Conservation (phyloP, 306 rosid species). For the Inga laurina region DNA sequence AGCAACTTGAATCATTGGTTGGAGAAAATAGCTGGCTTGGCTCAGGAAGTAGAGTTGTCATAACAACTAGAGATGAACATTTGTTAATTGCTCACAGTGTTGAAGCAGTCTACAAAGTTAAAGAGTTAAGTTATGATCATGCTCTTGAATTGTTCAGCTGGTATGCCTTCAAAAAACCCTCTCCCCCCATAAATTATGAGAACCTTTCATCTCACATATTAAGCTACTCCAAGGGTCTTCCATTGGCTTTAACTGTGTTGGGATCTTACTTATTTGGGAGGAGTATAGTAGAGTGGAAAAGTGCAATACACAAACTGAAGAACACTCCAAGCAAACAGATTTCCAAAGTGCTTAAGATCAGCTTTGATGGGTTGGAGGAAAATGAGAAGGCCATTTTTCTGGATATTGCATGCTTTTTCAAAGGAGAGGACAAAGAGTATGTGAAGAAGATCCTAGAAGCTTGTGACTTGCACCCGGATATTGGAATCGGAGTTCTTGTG, state of each 20-base stretch:
- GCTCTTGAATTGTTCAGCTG: conserved; percentile 27
- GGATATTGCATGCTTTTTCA: conserved; percentile 20
- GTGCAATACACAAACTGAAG: background rate
- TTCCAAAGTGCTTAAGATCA: conserved; percentile 17
- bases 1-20: conserved; percentile 28
- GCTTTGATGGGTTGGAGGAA: conserved; percentile 31
- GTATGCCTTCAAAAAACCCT: conserved; percentile 10
- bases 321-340: background rate
- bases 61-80: conserved; percentile 31
- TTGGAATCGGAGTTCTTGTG: background rate
- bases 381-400: conserved; percentile 7
- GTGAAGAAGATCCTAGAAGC: background rate
- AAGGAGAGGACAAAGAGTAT: background rate
- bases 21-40: conserved; percentile 30
- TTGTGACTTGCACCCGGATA: conserved; percentile 23
- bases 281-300: conserved; percentile 2
- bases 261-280: conserved; percentile 5
- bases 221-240: conserved; percentile 27
- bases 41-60: background rate
- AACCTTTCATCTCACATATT: background rate
- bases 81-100: conserved; percentile 6
- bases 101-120: background rate
- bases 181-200: conserved; percentile 2
- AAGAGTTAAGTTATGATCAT: conserved; percentile 3
- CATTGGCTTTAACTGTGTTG: conserved; percentile 22